These are phyloP conservation scores for Datisca glomerata DNA, from an alignment of 306 rosid species.

Conservation along the genomic window DNA sequence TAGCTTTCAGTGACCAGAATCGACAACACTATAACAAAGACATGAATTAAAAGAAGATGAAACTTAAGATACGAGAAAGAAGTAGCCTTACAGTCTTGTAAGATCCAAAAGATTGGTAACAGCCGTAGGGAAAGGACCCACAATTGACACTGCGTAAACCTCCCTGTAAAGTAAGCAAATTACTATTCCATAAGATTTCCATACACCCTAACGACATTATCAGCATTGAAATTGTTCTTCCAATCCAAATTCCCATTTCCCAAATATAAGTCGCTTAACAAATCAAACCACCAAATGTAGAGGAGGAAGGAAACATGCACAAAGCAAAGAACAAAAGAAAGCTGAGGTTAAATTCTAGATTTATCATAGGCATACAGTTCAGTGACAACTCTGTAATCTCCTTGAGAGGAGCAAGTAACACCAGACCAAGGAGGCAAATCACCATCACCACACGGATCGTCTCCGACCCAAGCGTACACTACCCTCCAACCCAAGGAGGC, in stretches of 20 bases:
- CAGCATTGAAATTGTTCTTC: background rate
- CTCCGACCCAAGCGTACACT: conserved; percentile 99
- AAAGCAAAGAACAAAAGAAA: background rate
- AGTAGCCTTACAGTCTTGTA: conserved; percentile 67
- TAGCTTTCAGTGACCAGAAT: background rate
- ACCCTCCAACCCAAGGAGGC: conserved; percentile 99
- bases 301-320: background rate
- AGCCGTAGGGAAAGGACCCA: conserved; percentile 98
- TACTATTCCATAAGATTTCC: background rate
- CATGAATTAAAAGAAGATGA: background rate
- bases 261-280: background rate
- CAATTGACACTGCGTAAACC: conserved; percentile 90
- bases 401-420: conserved; percentile 91
- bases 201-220: no score
- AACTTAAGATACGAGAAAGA: background rate
- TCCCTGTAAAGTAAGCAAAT: conserved; percentile 32
- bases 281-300: background rate
- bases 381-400: conserved; percentile 94
- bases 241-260: background rate
- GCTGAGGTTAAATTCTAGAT: background rate
- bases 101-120: conserved; percentile 97
- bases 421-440: conserved; percentile 99
- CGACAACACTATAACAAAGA: no score
- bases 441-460: conserved; percentile 99
- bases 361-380: conserved; percentile 46